These are phyloP conservation scores for Verticillium tricorpus DNA, from an alignment of 2,329 filamentous ascomycete species.

Conservation along the genomic window DNA sequence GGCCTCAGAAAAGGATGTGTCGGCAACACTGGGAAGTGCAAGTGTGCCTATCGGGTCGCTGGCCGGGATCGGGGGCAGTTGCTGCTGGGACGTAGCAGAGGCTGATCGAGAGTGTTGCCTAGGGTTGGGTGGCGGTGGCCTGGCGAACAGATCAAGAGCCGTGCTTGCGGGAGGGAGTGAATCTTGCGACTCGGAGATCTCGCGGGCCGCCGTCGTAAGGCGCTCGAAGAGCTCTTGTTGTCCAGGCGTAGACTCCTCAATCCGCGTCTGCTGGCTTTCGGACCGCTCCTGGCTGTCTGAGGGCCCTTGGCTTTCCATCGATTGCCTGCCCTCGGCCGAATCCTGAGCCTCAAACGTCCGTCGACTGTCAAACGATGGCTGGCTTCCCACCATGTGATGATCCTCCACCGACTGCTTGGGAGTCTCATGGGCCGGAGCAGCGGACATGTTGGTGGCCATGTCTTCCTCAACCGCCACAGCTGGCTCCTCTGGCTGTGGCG, in stretches of 20 bases:
- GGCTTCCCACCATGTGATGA: neutral
- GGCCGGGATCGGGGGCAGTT: constrained; percentile 29
- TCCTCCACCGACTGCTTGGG: neutral
- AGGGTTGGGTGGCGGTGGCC: neutral
- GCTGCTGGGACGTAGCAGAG: constrained; percentile 12
- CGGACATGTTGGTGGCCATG: constrained; percentile 4
- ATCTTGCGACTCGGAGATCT: neutral
- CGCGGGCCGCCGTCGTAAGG: neutral
- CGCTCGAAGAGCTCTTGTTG: neutral
- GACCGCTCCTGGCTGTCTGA: neutral
- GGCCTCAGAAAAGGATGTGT: constrained; percentile 29
- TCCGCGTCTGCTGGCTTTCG: neutral
- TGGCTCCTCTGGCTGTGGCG: constrained; percentile 15
- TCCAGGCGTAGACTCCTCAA: neutral
- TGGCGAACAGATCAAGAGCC: neutral
- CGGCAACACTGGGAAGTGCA: constrained; percentile 22
- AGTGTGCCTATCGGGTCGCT: constrained; percentile 23
- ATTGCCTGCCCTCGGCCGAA: neutral
- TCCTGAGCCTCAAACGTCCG: neutral
- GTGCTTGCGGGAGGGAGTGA: neutral
- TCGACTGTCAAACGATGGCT: neutral
- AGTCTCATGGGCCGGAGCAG: constrained; percentile 6
- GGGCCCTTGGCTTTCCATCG: neutral
- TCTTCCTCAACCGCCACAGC: constrained; percentile 12
- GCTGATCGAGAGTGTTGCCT: constrained; percentile 9